A percentile compares a stretch with the other conserved stretches of the same genome.
phyloP scores from a whole-genome alignment of 495 filamentous ascomycete genomes.

The Pyrenopolyporus hunteri region DNA sequence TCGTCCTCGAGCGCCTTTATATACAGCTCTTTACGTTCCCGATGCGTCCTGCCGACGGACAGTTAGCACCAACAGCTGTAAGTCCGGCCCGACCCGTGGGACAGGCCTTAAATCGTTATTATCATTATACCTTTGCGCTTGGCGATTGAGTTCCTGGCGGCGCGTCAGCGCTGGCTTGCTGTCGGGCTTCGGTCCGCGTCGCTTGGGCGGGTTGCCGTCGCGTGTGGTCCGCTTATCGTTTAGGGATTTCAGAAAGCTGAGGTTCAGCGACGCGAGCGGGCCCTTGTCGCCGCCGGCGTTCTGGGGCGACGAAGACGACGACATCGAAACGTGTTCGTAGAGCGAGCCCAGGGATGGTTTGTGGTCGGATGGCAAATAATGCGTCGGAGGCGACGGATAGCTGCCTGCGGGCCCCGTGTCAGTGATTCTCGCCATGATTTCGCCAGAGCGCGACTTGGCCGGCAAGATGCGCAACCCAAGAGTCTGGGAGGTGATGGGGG shows the following conservation, averaged over 20 bases:
- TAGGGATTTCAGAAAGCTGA: slow-evolving; percentile 64
- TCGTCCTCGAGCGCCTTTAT: slow-evolving; percentile 93
- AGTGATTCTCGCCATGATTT: slow-evolving; percentile 41
- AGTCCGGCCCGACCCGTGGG: too few species aligned
- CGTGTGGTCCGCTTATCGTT: slow-evolving; percentile 67
- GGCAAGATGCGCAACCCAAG: slow-evolving; percentile 17
- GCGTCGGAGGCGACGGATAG: slow-evolving; percentile 50
- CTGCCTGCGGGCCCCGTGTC: slow-evolving; percentile 39
- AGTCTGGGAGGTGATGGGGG: slow-evolving; percentile 14
- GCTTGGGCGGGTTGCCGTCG: slow-evolving; percentile 88
- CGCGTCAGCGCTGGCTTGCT: slow-evolving; percentile 94
- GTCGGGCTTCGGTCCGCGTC: slow-evolving; percentile 93
- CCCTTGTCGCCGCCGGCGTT: slow-evolving; percentile 54
- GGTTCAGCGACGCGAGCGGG: slow-evolving; percentile 58
- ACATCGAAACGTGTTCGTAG: slow-evolving; percentile 48
- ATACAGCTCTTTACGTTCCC: slow-evolving; percentile 95
- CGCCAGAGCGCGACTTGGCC: slow-evolving; percentile 13
- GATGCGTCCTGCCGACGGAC: slow-evolving; percentile 71
- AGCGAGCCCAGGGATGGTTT: slow-evolving; percentile 44
- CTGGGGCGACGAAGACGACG: slow-evolving; percentile 50
- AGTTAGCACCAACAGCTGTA: slow-evolving; percentile 10
- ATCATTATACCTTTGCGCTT: slow-evolving; percentile 82
- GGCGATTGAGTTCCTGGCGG: slow-evolving; percentile 91
- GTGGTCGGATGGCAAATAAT: slow-evolving; percentile 43
- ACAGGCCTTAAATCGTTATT: too few species aligned